Evolutionary conservation across 352 stramenopile genomes (phyloP).

Genomic region (Globisporangium echinulatum): DNA sequence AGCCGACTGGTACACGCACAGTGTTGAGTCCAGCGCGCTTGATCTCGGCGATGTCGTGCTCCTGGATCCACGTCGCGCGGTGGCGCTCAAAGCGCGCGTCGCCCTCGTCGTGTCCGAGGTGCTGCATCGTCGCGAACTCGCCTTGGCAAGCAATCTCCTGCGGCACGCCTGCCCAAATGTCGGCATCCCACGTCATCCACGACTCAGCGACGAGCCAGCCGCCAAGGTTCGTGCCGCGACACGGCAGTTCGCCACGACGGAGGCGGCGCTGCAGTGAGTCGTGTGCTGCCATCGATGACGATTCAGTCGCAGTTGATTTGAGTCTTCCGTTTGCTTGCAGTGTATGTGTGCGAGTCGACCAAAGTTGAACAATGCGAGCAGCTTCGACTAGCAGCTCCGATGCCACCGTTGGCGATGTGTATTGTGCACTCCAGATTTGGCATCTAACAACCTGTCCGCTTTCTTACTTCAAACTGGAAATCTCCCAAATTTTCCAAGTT

Average conservation of each 20-base stretch:
- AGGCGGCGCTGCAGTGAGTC: conserved; percentile 20
- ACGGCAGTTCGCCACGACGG: conserved; percentile 29
- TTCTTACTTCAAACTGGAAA: too few relatives aligned
- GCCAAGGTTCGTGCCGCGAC: conserved; percentile 73
- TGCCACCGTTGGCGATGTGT: too few relatives aligned
- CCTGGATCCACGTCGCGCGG: conserved; percentile 70
- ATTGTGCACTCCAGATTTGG: too few relatives aligned
- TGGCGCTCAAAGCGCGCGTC: conserved; percentile 69
- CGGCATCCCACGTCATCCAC: conserved; percentile 76
- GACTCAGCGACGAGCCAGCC: conserved; percentile 82
- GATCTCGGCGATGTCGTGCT: conserved; percentile 65
- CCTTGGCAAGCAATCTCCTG: conserved; percentile 37
- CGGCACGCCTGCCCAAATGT: conserved; percentile 77
- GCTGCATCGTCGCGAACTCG: conserved; percentile 49
- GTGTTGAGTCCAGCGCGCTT: conserved; percentile 57
- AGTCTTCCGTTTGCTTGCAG: too few relatives aligned
- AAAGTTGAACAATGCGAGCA: too few relatives aligned
- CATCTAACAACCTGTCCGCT: too few relatives aligned
- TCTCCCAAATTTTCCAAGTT: too few relatives aligned
- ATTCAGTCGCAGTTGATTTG: too few relatives aligned
- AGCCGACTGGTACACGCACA: conserved; percentile 73
- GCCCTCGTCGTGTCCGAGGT: conserved; percentile 35
- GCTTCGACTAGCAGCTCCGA: too few relatives aligned
- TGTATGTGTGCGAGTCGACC: too few relatives aligned
- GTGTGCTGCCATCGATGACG: conserved; percentile 11